Evolutionary conservation across 1,139 yeast species (phyloP).

Genomic region (Blastobotrys niveus): DNA sequence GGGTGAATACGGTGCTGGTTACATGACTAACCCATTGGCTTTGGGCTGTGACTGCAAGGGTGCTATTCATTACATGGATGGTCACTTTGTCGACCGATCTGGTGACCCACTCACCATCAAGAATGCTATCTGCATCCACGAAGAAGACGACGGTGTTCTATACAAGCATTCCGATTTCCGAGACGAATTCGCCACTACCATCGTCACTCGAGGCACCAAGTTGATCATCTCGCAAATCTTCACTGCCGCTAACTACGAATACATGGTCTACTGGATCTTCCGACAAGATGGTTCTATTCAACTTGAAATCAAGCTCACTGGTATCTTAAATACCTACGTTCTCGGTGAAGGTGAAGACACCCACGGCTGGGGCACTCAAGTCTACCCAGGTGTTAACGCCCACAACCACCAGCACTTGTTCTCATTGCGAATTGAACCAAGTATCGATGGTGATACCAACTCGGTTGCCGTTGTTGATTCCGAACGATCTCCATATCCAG

Average conservation of each 20-base stretch:
- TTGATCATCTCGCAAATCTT: constrained; percentile 71
- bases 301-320: constrained; percentile 72
- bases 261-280: constrained; percentile 75
- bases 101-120: constrained; percentile 68
- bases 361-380: constrained; percentile 69
- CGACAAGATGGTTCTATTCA: constrained; percentile 80
- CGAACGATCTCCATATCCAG: constrained; percentile 46
- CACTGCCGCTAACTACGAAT: constrained; percentile 82
- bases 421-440: constrained; percentile 72
- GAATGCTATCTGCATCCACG: constrained; percentile 78
- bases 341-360: constrained; percentile 64
- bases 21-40: constrained; percentile 71
- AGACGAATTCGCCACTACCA: constrained; percentile 60
- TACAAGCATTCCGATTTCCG: constrained; percentile 81
- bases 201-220: constrained; percentile 66
- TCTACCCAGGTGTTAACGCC: constrained; percentile 75
- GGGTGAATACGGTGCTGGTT: constrained; percentile 85
- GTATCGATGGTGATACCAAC: constrained; percentile 78
- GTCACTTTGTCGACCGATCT: constrained; percentile 57
- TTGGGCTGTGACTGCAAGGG: constrained; percentile 85
- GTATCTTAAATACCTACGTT: constrained; percentile 50
- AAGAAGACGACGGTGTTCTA: constrained; percentile 74
- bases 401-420: constrained; percentile 83
- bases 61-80: constrained; percentile 74
- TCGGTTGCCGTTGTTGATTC: constrained; percentile 70